These are phyloP conservation scores for Allantophomopsis lycopodina DNA, from an alignment of 2,329 filamentous ascomycete species.

Conservation along the genomic window DNA sequence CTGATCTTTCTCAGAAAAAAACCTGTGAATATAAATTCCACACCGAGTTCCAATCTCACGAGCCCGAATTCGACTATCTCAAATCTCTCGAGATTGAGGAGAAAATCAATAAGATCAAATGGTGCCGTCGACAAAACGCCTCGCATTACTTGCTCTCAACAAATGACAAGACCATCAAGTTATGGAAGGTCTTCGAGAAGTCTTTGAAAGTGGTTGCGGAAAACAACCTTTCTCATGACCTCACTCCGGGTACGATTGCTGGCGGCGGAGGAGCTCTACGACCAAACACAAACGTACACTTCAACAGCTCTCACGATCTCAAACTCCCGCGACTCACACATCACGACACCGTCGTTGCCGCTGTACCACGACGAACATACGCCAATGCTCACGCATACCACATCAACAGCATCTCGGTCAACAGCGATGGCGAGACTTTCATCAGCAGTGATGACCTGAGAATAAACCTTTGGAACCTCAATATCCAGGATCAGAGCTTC, in stretches of 20 bases:
- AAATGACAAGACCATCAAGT: slow-evolving; percentile 99
- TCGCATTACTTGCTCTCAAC: slow-evolving; percentile 97
- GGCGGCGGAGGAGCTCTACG: slow-evolving; percentile 70
- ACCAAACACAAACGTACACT: slow-evolving; percentile 56
- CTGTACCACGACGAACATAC: slow-evolving; percentile 89
- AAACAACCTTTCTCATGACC: slow-evolving; percentile 92
- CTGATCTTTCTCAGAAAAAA: slow-evolving; percentile 61
- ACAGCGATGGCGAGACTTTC: slow-evolving; percentile 98
- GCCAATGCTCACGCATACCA: slow-evolving; percentile 98
- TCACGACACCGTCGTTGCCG: slow-evolving; percentile 95
- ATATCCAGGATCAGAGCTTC: slow-evolving; percentile 99
- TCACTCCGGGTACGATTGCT: slow-evolving; percentile 57
- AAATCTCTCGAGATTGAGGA: slow-evolving; percentile 99
- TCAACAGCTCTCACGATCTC: slow-evolving; percentile 69
- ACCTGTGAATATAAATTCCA: slow-evolving; percentile 99
- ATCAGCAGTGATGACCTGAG: slow-evolving; percentile 96
- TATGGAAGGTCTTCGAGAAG: slow-evolving; percentile 99
- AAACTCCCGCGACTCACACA: slow-evolving; percentile 94
- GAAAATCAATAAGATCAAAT: slow-evolving; percentile 99
- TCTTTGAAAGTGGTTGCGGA: slow-evolving; percentile 97
- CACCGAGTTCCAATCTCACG: slow-evolving; percentile 98
- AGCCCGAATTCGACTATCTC: slow-evolving; percentile 97
- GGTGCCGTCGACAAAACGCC: slow-evolving; percentile 95
- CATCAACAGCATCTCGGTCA: slow-evolving; percentile 99
- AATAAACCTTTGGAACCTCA: slow-evolving; percentile 98